Conservation (phyloP, 257 asterid genomes). For the Mitragyna speciosa region DNA sequence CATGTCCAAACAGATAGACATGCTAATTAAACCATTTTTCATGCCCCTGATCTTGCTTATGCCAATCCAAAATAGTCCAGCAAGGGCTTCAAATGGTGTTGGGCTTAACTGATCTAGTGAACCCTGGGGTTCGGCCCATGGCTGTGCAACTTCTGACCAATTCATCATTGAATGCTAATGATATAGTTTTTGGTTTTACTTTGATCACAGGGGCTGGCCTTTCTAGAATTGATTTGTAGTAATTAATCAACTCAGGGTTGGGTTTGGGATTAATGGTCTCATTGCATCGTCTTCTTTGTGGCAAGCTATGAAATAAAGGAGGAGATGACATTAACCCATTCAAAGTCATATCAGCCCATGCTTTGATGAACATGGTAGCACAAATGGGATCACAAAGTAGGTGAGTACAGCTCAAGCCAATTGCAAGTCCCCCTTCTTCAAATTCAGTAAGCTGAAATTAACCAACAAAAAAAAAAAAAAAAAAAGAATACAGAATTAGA, state of each 20-base stretch:
- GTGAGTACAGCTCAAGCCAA: conserved; percentile 67
- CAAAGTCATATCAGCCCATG: conserved; percentile 57
- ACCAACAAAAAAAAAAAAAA: neutral
- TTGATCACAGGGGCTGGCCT: conserved; percentile 5
- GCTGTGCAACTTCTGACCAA: conserved; percentile 37
- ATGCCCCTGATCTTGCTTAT: conserved; percentile 43
- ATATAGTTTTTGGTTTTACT: conserved; percentile 27
- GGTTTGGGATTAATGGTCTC: conserved; percentile 16
- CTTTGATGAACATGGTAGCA: conserved; percentile 48
- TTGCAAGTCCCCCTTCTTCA: conserved; percentile 57
- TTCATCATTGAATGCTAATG: conserved; percentile 41
- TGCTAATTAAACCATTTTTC: conserved; percentile 19
- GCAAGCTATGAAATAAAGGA: conserved; percentile 46
- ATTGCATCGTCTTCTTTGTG: conserved; percentile 20
- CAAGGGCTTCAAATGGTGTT: conserved; percentile 49
- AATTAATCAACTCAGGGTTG: conserved; percentile 28
- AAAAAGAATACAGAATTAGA: neutral
- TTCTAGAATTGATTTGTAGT: conserved; percentile 38
- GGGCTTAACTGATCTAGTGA: conserved; percentile 1
- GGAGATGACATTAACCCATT: conserved; percentile 35
- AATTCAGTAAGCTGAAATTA: conserved; percentile 54
- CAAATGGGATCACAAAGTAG: conserved; percentile 52
- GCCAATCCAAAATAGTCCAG: conserved; percentile 48
- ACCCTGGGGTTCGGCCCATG: conserved; percentile 28
- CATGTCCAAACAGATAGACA: conserved; percentile 43